A percentile compares a stretch with the other conserved stretches of the same genome.
Evolutionary conservation across 768 basidiomycete genomes (phyloP).

Genomic region (Mycena epipterygia): DNA sequence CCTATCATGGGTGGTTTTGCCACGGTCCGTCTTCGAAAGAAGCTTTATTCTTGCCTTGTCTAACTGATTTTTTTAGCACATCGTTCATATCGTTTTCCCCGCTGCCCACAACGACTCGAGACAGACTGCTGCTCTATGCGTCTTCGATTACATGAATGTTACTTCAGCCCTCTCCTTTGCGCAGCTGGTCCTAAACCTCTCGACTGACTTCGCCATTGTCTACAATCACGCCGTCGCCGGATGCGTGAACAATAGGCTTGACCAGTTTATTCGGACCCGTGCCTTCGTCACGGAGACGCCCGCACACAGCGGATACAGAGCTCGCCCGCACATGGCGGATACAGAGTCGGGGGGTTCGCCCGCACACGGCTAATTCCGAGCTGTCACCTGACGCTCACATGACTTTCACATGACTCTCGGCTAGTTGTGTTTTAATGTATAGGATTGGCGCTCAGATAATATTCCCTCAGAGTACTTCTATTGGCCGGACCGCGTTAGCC

Average conservation of each 20-base stretch:
- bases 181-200: conserved; percentile 10
- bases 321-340: too few species aligned
- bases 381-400: too few species aligned
- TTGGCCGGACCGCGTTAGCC: neutral
- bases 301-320: too few species aligned
- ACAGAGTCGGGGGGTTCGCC: too few species aligned
- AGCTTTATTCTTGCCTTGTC: neutral
- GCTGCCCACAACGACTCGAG: neutral
- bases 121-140: neutral
- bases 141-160: conserved; percentile 4
- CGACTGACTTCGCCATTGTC: neutral
- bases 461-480: neutral
- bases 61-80: neutral
- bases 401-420: too few species aligned
- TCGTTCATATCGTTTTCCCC: conserved; percentile 3
- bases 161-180: conserved; percentile 6
- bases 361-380: too few species aligned
- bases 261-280: too few species aligned
- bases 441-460: conserved; percentile 28
- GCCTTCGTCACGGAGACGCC: too few species aligned
- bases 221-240: neutral
- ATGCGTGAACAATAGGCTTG: conserved; percentile 18
- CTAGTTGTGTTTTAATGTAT: too few species aligned
- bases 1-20: conserved; percentile 6
- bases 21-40: conserved; percentile 9